These are phyloP conservation scores for Coemansia sp. DNA, from an alignment of 192 early-diverging fungal genomes.

Conservation along the genomic window DNA sequence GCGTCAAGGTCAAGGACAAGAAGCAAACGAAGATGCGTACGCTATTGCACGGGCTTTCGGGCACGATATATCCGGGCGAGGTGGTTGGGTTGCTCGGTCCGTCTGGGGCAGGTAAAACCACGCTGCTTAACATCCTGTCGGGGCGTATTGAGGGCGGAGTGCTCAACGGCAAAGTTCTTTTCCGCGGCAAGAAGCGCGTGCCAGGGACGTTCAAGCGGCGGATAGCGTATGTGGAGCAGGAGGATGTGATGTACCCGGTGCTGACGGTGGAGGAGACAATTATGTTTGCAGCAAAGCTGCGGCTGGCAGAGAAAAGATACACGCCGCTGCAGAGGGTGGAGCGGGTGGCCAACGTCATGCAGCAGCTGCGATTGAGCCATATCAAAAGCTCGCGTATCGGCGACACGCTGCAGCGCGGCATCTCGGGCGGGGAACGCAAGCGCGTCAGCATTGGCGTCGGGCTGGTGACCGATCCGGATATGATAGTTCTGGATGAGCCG, in stretches of 20 bases:
- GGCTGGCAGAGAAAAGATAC: conserved; percentile 72
- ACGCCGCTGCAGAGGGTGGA: conserved; percentile 62
- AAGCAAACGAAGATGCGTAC: conserved; percentile 43
- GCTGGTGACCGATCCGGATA: conserved; percentile 87
- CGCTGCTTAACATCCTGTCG: conserved; percentile 87
- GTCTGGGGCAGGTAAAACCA: conserved; percentile 92
- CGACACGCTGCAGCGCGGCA: conserved; percentile 66
- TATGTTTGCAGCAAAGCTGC: conserved; percentile 81
- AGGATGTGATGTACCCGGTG: conserved; percentile 83
- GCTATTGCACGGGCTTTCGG: conserved; percentile 70
- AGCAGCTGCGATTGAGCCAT: conserved; percentile 79
- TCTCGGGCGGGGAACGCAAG: conserved; percentile 91
- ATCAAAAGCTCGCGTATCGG: conserved; percentile 85
- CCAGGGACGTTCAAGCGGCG: conserved; percentile 68
- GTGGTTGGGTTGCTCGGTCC: conserved; percentile 93
- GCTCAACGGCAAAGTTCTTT: conserved; percentile 72
- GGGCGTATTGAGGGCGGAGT: conserved; percentile 67
- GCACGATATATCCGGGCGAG: conserved; percentile 78
- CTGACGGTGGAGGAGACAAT: conserved; percentile 91
- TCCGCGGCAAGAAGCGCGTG: conserved; percentile 72
- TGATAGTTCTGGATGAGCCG: conserved; percentile 87
- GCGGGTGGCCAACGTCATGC: conserved; percentile 78
- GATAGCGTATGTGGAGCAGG: conserved; percentile 88
- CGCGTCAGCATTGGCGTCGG: conserved; percentile 93
- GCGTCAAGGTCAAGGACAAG: conserved; percentile 50